Conservation (phyloP, 108 stramenopile species). For the Cyclotella atomus region DNA sequence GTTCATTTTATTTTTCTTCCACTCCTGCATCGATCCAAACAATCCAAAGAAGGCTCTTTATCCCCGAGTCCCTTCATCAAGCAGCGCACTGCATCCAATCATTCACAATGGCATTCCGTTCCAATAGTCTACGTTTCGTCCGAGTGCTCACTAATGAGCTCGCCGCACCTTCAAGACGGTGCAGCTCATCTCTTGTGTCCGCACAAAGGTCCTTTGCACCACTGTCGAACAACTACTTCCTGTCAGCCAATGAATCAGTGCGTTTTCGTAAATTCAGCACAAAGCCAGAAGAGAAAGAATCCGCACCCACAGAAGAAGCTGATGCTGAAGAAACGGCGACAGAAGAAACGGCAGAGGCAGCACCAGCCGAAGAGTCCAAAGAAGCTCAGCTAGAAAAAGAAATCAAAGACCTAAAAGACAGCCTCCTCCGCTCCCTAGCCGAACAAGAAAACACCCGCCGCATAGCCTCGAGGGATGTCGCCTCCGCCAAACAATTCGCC, state of each 20-base stretch:
- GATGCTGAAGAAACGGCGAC: slow-evolving; percentile 6
- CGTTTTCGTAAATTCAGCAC: slow-evolving; percentile 27
- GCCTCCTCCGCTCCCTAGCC: slow-evolving; percentile 86
- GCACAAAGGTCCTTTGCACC: background rate
- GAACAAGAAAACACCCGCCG: slow-evolving; percentile 97
- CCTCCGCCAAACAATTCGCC: slow-evolving; percentile 83
- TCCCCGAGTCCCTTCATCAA: background rate
- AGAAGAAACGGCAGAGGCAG: slow-evolving; percentile 17
- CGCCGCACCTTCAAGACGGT: background rate
- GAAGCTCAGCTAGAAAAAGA: slow-evolving; percentile 61
- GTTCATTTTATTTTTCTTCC: background rate
- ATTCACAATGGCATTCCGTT: slow-evolving; percentile 32
- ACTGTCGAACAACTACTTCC: background rate
- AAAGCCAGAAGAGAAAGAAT: slow-evolving; percentile 18
- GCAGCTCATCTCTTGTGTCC: background rate
- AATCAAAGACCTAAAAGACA: slow-evolving; percentile 78
- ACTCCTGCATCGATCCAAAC: slow-evolving; percentile 17
- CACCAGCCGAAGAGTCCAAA: background rate
- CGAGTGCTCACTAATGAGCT: slow-evolving; percentile 32
- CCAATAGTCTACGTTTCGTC: slow-evolving; percentile 25
- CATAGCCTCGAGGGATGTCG: slow-evolving; percentile 93
- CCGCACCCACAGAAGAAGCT: slow-evolving; percentile 20
- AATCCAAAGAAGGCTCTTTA: background rate
- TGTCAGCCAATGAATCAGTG: background rate
- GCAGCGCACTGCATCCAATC: background rate